Percentiles rank a stretch among this genome's conserved stretches.
Evolutionary conservation across 2,329 filamentous ascomycete genomes (phyloP).

Genomic region (Hysterium pulicare): DNA sequence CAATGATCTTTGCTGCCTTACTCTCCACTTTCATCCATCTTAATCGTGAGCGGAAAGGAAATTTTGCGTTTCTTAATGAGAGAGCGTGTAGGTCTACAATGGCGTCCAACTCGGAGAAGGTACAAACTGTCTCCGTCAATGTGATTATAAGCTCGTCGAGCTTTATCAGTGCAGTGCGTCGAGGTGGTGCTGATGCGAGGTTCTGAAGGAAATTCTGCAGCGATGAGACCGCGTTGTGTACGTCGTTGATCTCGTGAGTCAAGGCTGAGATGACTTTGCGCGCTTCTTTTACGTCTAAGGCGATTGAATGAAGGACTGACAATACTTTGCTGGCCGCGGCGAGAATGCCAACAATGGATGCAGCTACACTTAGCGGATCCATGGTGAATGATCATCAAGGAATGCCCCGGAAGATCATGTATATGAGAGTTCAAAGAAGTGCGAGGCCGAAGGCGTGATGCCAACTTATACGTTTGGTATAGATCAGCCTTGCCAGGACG

Average conservation of each 20-base stretch:
- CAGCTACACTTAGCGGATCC: slow-evolving; percentile 9
- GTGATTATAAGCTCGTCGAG: slow-evolving; percentile 6
- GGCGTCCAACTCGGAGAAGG: slow-evolving; percentile 6
- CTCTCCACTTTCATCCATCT: too few species aligned
- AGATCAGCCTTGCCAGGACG: too few species aligned
- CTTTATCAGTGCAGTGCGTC: slow-evolving; percentile 7
- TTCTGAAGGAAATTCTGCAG: slow-evolving; percentile 5
- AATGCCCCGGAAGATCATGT: too few species aligned
- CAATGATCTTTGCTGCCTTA: too few species aligned
- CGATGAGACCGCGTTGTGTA: slow-evolving; percentile 3
- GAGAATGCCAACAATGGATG: slow-evolving; percentile 9
- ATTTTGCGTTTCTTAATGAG: too few species aligned
- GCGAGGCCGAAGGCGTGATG: too few species aligned
- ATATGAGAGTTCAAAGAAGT: too few species aligned
- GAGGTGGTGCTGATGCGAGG: slow-evolving; percentile 2
- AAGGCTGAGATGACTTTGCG: slow-evolving; percentile 4
- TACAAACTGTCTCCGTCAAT: slow-evolving; percentile 5
- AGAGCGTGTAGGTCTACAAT: too few species aligned
- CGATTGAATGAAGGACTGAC: not conserved
- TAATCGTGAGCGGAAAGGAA: too few species aligned
- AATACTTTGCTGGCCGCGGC: slow-evolving; percentile 5
- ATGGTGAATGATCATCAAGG: too few species aligned
- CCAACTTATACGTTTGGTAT: too few species aligned
- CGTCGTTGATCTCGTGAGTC: slow-evolving; percentile 2
- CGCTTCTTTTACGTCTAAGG: slow-evolving; percentile 7